Evolutionary conservation across 371 early-diverging fungal genomes (phyloP).

Genomic region (Mucor irregularis): DNA sequence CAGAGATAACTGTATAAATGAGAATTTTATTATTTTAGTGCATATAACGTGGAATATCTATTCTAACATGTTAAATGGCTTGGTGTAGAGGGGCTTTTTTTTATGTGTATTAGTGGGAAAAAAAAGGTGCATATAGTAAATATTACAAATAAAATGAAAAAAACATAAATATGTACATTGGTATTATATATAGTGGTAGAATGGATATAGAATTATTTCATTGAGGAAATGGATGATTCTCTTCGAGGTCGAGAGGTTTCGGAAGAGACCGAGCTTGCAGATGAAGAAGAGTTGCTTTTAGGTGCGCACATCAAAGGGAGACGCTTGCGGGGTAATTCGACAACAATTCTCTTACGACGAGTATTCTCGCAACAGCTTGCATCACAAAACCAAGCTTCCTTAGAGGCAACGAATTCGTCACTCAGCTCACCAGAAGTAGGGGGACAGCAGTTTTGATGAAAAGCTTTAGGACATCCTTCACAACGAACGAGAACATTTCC

Average conservation of each 20-base stretch:
- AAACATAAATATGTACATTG: not conserved
- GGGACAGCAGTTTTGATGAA: slow-evolving; percentile 72
- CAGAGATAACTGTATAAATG: no score
- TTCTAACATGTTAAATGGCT: not conserved
- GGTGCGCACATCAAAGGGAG: slow-evolving; percentile 71
- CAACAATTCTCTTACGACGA: slow-evolving; percentile 57
- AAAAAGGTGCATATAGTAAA: not conserved
- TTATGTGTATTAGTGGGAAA: not conserved
- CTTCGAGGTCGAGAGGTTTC: not conserved
- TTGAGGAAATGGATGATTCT: not conserved
- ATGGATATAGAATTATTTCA: not conserved
- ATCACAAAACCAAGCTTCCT: slow-evolving; percentile 75
- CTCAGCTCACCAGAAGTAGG: slow-evolving; percentile 46
- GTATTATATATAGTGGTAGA: not conserved
- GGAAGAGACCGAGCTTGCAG: not conserved
- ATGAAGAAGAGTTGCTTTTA: slow-evolving; percentile 20
- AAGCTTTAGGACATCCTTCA: slow-evolving; percentile 86
- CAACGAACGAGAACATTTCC: slow-evolving; percentile 77
- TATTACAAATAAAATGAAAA: not conserved
- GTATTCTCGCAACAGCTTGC: slow-evolving; percentile 67
- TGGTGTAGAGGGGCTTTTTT: not conserved
- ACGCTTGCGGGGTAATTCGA: slow-evolving; percentile 69
- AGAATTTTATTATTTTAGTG: not conserved
- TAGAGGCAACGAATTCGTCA: slow-evolving; percentile 47
- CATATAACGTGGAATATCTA: not conserved